Conservation (phyloP, 2,329 filamentous ascomycete species). For the Aspergillus sclerotialis region DNA sequence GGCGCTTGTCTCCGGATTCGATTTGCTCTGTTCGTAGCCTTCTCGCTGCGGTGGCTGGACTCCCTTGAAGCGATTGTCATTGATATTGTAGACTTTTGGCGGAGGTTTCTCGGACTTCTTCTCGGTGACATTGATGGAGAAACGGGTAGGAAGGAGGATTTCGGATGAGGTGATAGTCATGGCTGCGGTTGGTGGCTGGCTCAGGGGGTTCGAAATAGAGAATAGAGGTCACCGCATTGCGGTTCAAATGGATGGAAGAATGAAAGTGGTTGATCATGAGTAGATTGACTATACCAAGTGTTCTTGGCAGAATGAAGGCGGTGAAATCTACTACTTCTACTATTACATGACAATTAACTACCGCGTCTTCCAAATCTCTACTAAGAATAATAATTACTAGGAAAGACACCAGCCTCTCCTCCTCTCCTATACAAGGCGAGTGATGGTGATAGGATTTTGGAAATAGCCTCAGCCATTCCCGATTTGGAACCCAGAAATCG, state of each 20-base stretch:
- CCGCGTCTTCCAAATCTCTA: too few species aligned
- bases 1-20: constrained; percentile 55
- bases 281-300: neutral
- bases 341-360: too few species aligned
- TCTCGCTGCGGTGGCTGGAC: constrained; percentile 54
- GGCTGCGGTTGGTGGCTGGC: too few species aligned
- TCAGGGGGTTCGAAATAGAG: constrained; percentile 16
- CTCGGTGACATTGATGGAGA: constrained; percentile 35
- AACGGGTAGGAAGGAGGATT: constrained; percentile 29
- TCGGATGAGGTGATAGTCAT: constrained; percentile 40
- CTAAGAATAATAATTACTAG: too few species aligned
- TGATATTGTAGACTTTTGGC: constrained; percentile 48
- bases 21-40: constrained; percentile 63
- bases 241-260: too few species aligned
- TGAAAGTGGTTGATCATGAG: neutral
- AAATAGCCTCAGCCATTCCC: too few species aligned
- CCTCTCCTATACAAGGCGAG: too few species aligned
- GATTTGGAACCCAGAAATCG: too few species aligned
- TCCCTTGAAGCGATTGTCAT: constrained; percentile 56
- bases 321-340: too few species aligned
- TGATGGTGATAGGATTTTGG: too few species aligned
- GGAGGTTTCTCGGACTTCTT: constrained; percentile 48
- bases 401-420: too few species aligned
- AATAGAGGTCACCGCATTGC: constrained; percentile 11
- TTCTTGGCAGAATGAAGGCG: neutral